A percentile compares a stretch with the other conserved stretches of the same genome.
These are phyloP conservation scores for Lentithecium fluviatile DNA, from an alignment of 495 filamentous ascomycete genomes.

Conservation along the genomic window DNA sequence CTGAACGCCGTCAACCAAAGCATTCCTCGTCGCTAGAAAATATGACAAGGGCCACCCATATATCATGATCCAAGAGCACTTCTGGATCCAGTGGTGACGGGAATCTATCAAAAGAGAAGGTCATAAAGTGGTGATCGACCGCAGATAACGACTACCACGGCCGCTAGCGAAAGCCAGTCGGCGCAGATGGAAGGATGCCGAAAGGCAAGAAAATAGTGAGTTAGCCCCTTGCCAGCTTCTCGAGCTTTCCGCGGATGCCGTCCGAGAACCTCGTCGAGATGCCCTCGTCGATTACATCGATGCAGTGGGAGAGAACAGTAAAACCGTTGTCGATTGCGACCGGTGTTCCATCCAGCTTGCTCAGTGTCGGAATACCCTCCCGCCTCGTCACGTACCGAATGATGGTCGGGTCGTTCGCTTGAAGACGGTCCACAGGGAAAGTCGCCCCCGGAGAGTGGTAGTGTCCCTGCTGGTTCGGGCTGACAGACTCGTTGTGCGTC, in stretches of 20 bases:
- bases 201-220: not conserved
- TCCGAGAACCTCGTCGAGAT: constrained; percentile 45
- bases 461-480: constrained; percentile 22
- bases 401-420: constrained; percentile 42
- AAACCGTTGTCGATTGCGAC: constrained; percentile 40
- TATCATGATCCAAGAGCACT: not conserved
- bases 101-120: constrained; percentile 1
- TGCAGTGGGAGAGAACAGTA: constrained; percentile 42
- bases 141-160: not conserved
- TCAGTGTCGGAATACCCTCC: constrained; percentile 43
- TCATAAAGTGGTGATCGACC: not conserved
- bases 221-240: constrained; percentile 38
- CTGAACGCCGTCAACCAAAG: too few species aligned
- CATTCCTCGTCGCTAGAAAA: too few species aligned
- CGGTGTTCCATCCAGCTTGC: constrained; percentile 42
- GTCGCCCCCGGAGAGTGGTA: constrained; percentile 34
- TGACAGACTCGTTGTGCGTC: constrained; percentile 37
- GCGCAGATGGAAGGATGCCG: not conserved
- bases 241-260: constrained; percentile 44
- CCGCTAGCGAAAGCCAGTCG: not conserved
- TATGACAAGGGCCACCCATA: not conserved
- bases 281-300: constrained; percentile 46
- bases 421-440: constrained; percentile 42
- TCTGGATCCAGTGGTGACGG: not conserved
- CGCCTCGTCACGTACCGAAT: constrained; percentile 43